Base-by-base conservation (phyloP, 1,284 basidiomycete species). In the Rhodotorula sp. region DNA sequence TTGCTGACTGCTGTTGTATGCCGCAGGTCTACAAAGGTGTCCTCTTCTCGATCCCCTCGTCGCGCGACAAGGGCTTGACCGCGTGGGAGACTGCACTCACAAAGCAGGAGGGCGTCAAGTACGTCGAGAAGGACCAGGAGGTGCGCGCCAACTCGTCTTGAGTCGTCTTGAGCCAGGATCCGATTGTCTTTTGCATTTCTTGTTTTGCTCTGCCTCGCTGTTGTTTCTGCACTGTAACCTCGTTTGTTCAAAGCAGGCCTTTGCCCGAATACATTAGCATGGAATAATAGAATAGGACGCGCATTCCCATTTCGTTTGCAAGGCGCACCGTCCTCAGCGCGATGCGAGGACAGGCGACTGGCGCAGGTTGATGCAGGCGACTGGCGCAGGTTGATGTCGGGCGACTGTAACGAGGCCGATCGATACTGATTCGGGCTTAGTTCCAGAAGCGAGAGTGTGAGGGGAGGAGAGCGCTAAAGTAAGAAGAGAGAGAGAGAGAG, bases 301-400 rank as follows among this genome's bases (percentile, higher is more conserved):
- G 62, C 55, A 55, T 64, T 83, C 83, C 82, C 83, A 82, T 83
- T 84, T 84, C 83, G 82, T 84, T 84, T n/a, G n/a, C n/a, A n/a
- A n/a, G n/a, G n/a, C n/a, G n/a, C n/a, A n/a, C n/a, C n/a, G n/a
- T n/a, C n/a, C n/a, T n/a, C n/a, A n/a, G n/a, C n/a, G n/a, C n/a
- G n/a, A n/a, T n/a, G n/a, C n/a, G n/a, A n/a, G n/a, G n/a, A n/a
- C n/a, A n/a, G n/a, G n/a, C n/a, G n/a, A n/a, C n/a, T n/a, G n/a
- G n/a, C n/a, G n/a, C n/a, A n/a, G n/a, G n/a, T n/a, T n/a, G n/a
- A n/a, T n/a, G n/a, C n/a, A n/a, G n/a, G n/a, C n/a, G n/a, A n/a
- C n/a, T n/a, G n/a, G n/a, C n/a, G n/a, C n/a, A n/a, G n/a, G n/a
- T n/a, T n/a, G n/a, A n/a, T n/a, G n/a, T n/a, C n/a, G n/a, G n/a